phyloP scores from a whole-genome alignment of 495 filamentous ascomycete genomes.

The Penicillium egyptiacum region DNA sequence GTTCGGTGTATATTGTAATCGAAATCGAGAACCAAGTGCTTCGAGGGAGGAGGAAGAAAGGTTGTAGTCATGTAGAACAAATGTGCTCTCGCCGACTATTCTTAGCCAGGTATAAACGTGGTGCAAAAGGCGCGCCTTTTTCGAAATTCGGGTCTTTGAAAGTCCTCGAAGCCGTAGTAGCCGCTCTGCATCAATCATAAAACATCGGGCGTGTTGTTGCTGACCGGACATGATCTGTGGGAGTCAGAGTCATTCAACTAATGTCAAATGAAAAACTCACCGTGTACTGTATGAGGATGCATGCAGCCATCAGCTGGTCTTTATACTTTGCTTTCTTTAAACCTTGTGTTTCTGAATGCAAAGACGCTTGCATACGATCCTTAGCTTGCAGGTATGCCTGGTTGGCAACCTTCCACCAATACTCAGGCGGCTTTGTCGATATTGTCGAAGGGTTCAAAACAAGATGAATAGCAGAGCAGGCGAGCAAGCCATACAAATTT shows the following conservation, averaged over 20 bases:
- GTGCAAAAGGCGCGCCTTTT: slow-evolving; percentile 36
- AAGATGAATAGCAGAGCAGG: slow-evolving; percentile 34
- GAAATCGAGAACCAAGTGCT: slow-evolving; percentile 21
- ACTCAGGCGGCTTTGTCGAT: slow-evolving; percentile 16
- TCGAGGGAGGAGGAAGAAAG: slow-evolving; percentile 29
- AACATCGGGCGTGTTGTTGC: slow-evolving; percentile 36
- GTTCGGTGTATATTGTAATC: not conserved
- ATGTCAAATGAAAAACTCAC: slow-evolving; percentile 16
- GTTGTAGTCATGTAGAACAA: slow-evolving; percentile 35
- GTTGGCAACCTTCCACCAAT: slow-evolving; percentile 28
- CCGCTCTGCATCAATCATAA: slow-evolving; percentile 36
- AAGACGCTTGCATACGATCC: slow-evolving; percentile 34
- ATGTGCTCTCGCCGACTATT: slow-evolving; percentile 40
- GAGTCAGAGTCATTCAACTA: not conserved
- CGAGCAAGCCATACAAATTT: slow-evolving; percentile 34
- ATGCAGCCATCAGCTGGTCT: slow-evolving; percentile 42
- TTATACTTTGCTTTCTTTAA: slow-evolving; percentile 42
- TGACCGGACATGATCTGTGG: slow-evolving; percentile 34
- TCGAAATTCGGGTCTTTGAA: slow-evolving; percentile 35
- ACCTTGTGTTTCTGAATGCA: slow-evolving; percentile 30
- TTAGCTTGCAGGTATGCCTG: slow-evolving; percentile 33
- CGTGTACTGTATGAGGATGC: slow-evolving; percentile 33
- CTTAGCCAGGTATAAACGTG: slow-evolving; percentile 41
- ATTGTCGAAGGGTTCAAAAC: slow-evolving; percentile 19
- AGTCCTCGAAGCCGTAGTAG: slow-evolving; percentile 33